phyloP scores from a whole-genome alignment of 306 rosid genomes.

The Astragalus glycyphyllos region DNA sequence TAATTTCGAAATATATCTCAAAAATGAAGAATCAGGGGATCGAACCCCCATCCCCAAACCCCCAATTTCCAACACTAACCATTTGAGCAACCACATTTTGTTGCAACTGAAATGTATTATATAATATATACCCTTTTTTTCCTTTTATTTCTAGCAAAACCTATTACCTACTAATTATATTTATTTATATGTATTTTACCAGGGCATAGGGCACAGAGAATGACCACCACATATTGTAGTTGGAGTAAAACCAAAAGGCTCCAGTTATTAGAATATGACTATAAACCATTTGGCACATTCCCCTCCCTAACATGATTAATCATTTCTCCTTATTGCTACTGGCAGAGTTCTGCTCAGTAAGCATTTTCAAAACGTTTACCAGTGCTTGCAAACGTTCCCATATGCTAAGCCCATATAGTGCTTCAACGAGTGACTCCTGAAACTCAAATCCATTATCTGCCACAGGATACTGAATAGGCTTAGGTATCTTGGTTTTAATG shows the following conservation, averaged over 20 bases:
- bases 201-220: conserved; percentile 2
- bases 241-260: conserved; percentile 36
- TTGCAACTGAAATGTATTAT: too few relatives aligned
- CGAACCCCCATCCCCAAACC: too few relatives aligned
- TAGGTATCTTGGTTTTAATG: conserved; percentile 79
- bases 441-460: conserved; percentile 87
- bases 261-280: conserved; percentile 18
- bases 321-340: conserved; percentile 46
- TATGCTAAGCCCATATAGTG: conserved; percentile 76
- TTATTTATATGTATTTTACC: too few relatives aligned
- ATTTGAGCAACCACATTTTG: too few relatives aligned
- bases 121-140: too few relatives aligned
- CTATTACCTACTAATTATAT: too few relatives aligned
- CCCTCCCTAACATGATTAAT: conserved; percentile 35
- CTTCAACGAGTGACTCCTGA: conserved; percentile 82
- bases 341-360: conserved; percentile 62
- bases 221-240: conserved; percentile 24
- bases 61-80: too few relatives aligned
- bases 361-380: conserved; percentile 74
- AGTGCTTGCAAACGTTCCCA: conserved; percentile 90
- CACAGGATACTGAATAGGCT: conserved; percentile 93
- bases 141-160: too few relatives aligned
- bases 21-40: too few relatives aligned
- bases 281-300: conserved; percentile 34
- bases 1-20: too few relatives aligned